These are phyloP conservation scores for Parathielavia appendiculata DNA, from an alignment of 495 filamentous ascomycete genomes.

Conservation along the genomic window DNA sequence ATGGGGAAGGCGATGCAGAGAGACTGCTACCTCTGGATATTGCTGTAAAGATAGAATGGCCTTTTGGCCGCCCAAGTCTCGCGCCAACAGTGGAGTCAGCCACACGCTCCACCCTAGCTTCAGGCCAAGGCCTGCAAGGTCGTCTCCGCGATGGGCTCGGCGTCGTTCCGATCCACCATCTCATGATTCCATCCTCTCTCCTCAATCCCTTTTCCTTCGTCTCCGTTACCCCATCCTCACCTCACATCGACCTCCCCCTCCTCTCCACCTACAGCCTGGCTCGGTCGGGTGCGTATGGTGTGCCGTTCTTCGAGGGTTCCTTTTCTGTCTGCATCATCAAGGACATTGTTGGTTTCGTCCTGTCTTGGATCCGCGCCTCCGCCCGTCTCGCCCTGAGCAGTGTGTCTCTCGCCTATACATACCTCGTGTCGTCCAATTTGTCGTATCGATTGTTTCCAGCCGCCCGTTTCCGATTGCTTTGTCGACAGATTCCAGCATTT, in stretches of 20 bases:
- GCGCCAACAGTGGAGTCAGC: conserved; percentile 12
- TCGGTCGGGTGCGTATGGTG: conserved; percentile 9
- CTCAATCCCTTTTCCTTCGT: conserved; percentile 5
- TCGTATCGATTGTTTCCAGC: conserved; percentile 6
- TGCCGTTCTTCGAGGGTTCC: conserved; percentile 11
- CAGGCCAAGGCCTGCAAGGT: background rate
- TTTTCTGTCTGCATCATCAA: background rate
- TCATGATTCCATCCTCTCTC: conserved; percentile 1
- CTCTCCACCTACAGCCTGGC: conserved; percentile 6
- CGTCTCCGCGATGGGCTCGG: conserved; percentile 8
- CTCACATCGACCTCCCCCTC: background rate
- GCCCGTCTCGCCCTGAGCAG: conserved; percentile 1
- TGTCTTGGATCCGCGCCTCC: background rate
- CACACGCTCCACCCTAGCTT: background rate
- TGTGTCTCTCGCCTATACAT: background rate
- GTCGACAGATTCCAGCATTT: conserved; percentile 2
- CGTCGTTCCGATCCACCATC: conserved; percentile 3
- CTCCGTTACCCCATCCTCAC: background rate
- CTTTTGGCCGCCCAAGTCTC: background rate
- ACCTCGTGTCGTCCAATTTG: conserved; percentile 3
- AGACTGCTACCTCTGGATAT: conserved; percentile 9
- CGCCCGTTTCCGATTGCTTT: conserved; percentile 2
- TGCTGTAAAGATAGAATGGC: background rate
- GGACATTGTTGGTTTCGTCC: background rate
- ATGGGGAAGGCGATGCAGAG: conserved; percentile 6